Conservation (phyloP, 2,329 filamentous ascomycete genomes). For the Emmonsiellopsis sp. region DNA sequence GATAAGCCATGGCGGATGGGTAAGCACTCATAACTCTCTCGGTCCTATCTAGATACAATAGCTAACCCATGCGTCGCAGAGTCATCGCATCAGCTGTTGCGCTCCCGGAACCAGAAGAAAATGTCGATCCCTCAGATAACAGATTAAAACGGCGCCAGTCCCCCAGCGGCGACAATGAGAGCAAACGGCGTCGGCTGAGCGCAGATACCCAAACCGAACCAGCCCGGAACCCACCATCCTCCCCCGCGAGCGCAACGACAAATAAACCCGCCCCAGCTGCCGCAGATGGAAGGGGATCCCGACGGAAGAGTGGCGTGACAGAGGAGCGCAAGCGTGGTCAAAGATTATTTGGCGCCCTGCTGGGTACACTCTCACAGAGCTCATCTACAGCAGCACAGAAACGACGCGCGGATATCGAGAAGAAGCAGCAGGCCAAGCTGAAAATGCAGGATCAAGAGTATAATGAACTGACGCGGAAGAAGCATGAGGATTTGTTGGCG, state of each 20-base stretch:
- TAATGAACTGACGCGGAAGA: constrained; percentile 57
- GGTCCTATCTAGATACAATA: too few relatives aligned
- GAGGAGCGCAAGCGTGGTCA: constrained; percentile 81
- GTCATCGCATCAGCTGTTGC: constrained; percentile 47
- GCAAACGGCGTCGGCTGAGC: constrained; percentile 46
- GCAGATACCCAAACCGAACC: constrained; percentile 18
- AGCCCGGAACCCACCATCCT: constrained; percentile 7
- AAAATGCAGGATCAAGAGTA: constrained; percentile 67
- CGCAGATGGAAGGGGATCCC: constrained; percentile 9
- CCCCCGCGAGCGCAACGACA: constrained; percentile 14
- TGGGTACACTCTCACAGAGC: constrained; percentile 70
- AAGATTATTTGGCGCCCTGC: constrained; percentile 73
- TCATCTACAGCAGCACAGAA: constrained; percentile 54
- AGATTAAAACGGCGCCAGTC: constrained; percentile 46
- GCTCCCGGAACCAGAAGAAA: constrained; percentile 36
- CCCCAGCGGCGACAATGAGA: constrained; percentile 34
- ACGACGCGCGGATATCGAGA: constrained; percentile 71
- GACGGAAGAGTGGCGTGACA: constrained; percentile 25
- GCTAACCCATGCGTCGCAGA: constrained; percentile 15
- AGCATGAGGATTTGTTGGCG: constrained; percentile 52
- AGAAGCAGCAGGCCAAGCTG: constrained; percentile 65
- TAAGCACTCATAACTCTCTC: neutral
- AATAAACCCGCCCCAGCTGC: neutral
- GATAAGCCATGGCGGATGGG: constrained; percentile 9
- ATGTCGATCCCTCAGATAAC: constrained; percentile 22